Base-by-base conservation (phyloP, 768 basidiomycete genomes). In the Flagelloscypha sp. region DNA sequence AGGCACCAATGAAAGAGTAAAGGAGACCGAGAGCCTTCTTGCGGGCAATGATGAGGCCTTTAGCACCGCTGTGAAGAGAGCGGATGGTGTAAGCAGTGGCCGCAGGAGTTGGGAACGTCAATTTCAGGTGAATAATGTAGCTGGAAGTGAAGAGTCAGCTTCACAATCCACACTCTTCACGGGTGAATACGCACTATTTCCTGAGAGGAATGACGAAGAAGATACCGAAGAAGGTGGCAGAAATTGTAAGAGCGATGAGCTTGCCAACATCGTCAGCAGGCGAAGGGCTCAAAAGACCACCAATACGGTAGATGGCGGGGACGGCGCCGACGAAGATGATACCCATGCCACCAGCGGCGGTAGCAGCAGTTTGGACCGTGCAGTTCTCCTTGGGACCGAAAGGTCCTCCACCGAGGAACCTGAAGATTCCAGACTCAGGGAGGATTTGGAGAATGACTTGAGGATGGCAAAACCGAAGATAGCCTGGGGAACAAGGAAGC, bases 341-440 rank as follows among this genome's bases (percentile, higher is more conserved):
- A 13, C 77, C 75, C 35, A 76, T 53, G 18, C 71, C 73, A 37
- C 76, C 76, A 24, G 78, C 57, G 31, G 76, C 67, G 56, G 45
- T 45, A 30, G 47, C 43, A 33, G 48, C 44, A 36, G 46, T 68
- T 53, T 76, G 74, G 17, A 74, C 71, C 4, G 72, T 75, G 53
- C 74, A 74, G 48, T 79, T 78, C 53, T 81, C 78, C 53, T 79
- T 79, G 9, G 75, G 76, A 18, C 73, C 72, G 50, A 77, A 76
- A 42, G 66, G 58, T 10, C 75, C 79, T 10, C 74, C 72, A 15
- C 74, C 54, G 28, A 69, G 48, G 19, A 55, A 53, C 3, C 67
- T 62, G 5, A 74, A 30, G 6, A 70, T 33, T 18, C 68, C 68
- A 24, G 60, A 62, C 41, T 66, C 62, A 1, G 73, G 73, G 17